Evolutionary conservation across 2,329 filamentous ascomycete species (phyloP), one percentile per base, ranked within the genome.

Genomic region (Pyrenophora seminiperda): DNA sequence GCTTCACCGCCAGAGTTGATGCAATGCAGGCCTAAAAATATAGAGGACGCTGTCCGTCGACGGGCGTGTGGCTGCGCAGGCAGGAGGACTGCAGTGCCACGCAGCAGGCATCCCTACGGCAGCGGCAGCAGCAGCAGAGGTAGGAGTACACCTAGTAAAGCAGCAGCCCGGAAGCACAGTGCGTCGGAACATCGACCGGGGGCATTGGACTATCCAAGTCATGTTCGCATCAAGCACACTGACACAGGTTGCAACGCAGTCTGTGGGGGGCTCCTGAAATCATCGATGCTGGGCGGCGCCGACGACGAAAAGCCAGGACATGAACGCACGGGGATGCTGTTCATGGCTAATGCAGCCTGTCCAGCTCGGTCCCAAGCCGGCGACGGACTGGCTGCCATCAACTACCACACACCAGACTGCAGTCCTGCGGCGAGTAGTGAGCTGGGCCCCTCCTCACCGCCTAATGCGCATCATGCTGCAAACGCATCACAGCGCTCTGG

Each of bases 371-470:
- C 59, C 54, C 66, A 66, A 66, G 54, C 56, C 55, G 58, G 63
- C 65, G 53, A 62, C 58, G 58, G 41, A 24, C 31, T 9, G 41
- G 39, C 51, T 57, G 54, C 49, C 43, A 57, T 55, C 63, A 54
- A 57, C 65, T 64, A 66, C 65, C 61, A 62, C 55, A 59, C 59
- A 61, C 62, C 64, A 44, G 27, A 33, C 27, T 44, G 13, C 36
- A 32, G 30, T 31, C 53, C 46, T 55, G 56, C 55, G 61, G 40
- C 58, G 53, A 50, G 51, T 47, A 54, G 50, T 51, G 53, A 56
- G 54, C 63, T 61, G 61, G 59, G 65, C 61, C 66, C 58, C 49
- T 54, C 54, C 63, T 67, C 69, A 72, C 70, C 69, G 70, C 69
- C 60, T 59, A 54, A 67, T 67, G 64, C 58, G 57, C 67, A 70